Evolutionary conservation across 805 yeast genomes (phyloP), one percentile per base, ranked within the genome.

Genomic region (Candida pseudofarinosa): DNA sequence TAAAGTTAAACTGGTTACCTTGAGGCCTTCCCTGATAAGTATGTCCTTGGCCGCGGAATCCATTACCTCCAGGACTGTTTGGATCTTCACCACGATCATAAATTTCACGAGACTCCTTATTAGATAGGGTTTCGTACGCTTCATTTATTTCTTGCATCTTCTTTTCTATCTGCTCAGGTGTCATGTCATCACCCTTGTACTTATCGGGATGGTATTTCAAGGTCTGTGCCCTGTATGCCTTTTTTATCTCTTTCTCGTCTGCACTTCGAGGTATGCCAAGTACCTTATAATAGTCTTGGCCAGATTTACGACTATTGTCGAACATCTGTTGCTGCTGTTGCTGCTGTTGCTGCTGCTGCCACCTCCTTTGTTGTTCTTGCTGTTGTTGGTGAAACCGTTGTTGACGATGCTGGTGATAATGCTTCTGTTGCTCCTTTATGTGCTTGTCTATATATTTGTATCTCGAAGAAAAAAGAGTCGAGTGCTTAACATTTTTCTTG

Each of bases 191-290:
- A 1, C 72, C 71, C 54, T 80, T 81, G 58, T 86, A 83, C 60
- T 91, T 93, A 63, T 91, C 99, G 0, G 99, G 99, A 58, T 91
- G 99, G 60, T 76, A 88, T 56, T 81, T 81, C 55, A 84, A 83
- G 30, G 93, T 84, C 55, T 83, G 77, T 5, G 80, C 72, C 45
- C 97, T 72, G 64, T 89, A 85, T 0, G 95, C 95, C 60, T 80
- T 83, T 54, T 84, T 87, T 47, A 91, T 83, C 5, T 85, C 83
- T 45, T 76, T 74, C 1, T 79, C 81, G 44, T 78, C 80, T 0
- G 97, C 95, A 47, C 77, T 76, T 44, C 73, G 69, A 0, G 80
- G 51, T 4, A 91, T 74, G 12, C 82, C 95, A 14, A 91, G 65
- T 3, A 85, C 73, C 55, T 87, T 86, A 62, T 91, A 91, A 56